Evolutionary conservation across 1,284 basidiomycete species (phyloP), one percentile per base, ranked within the genome.

Genomic region (Ceratobasidium sp.): DNA sequence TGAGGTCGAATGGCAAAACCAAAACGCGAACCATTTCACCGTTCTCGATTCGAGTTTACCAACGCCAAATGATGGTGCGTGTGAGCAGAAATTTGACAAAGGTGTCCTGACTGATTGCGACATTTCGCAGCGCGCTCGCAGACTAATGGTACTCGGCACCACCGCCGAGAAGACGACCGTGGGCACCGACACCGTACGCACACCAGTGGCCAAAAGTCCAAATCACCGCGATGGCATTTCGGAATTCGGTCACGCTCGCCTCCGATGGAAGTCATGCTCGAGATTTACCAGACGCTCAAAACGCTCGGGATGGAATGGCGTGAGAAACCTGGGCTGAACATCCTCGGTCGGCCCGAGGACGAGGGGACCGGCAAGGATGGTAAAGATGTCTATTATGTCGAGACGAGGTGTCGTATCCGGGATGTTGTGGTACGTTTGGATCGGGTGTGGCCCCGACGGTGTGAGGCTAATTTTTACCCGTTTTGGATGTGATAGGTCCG

Each of bases 221-320:
- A 84, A 56, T 86, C 86, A 80, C 94, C 93, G 15, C 94, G 93
- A 83, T 99, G 98, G 98, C 98, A 99, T 85, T 99, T 99, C 84
- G 97, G 98, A 5, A 99, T 99, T 61, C 91, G 97, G 51, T 97
- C 95, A 81, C 90, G 97, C 77, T 96, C 94, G 79, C 96, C 97
- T 61, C 97, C 97, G 26, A 98, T 99, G 96, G 97, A 99, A 85
- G 97, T 99, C 61, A 98, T 99, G 97, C 88, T 98, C 33, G 97
- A 99, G 88, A 98, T 99, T 78, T 99, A 99, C 87, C 89, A 95
- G 80, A 98, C 97, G 73, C 87, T 99, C 77, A 94, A 95, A 86
- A 88, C 92, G 77, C 88, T 99, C n/a, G 95, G 95, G 23, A 98
- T 99, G 96, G 96, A 99, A 85, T 99, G 97, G 97, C 93, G 94